phyloP scores from a whole-genome alignment of 2,329 filamentous ascomycete species.

The Claviceps humidiphila region DNA sequence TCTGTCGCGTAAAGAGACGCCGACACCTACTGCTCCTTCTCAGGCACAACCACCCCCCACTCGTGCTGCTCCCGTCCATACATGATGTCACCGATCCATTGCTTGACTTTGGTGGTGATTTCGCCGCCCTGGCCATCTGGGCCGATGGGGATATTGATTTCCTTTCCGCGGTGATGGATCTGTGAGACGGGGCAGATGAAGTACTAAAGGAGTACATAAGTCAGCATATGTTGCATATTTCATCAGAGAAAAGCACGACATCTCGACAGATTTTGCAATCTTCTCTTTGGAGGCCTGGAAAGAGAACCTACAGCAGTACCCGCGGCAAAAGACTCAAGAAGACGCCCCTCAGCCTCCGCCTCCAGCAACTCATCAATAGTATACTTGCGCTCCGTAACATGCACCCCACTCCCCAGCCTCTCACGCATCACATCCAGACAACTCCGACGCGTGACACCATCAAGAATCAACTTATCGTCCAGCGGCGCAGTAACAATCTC shows the following conservation, averaged over 20 bases:
- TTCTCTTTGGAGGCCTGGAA: no score
- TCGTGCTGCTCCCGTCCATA: slow-evolving; percentile 55
- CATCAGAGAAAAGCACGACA: no score
- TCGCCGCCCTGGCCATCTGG: slow-evolving; percentile 33
- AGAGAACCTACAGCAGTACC: slow-evolving; percentile 62
- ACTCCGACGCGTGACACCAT: slow-evolving; percentile 76
- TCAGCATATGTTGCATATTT: neutral
- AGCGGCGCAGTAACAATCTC: slow-evolving; percentile 73
- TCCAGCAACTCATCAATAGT: slow-evolving; percentile 66
- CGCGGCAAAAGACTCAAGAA: slow-evolving; percentile 75
- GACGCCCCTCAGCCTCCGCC: slow-evolving; percentile 58
- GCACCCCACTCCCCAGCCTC: slow-evolving; percentile 44
- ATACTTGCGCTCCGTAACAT: slow-evolving; percentile 72
- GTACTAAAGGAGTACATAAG: slow-evolving; percentile 31
- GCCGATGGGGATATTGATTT: slow-evolving; percentile 50
- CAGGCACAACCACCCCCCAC: slow-evolving; percentile 56
- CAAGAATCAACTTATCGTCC: slow-evolving; percentile 70
- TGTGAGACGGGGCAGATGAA: slow-evolving; percentile 57
- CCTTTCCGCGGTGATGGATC: slow-evolving; percentile 53
- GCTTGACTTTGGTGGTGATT: slow-evolving; percentile 50
- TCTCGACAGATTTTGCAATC: no score
- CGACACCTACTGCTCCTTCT: slow-evolving; percentile 32
- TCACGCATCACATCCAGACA: slow-evolving; percentile 59
- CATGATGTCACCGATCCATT: slow-evolving; percentile 59
- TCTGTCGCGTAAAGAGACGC: no score